phyloP scores from a whole-genome alignment of 1,284 basidiomycete species.

The Apiotrichum laibachii region DNA sequence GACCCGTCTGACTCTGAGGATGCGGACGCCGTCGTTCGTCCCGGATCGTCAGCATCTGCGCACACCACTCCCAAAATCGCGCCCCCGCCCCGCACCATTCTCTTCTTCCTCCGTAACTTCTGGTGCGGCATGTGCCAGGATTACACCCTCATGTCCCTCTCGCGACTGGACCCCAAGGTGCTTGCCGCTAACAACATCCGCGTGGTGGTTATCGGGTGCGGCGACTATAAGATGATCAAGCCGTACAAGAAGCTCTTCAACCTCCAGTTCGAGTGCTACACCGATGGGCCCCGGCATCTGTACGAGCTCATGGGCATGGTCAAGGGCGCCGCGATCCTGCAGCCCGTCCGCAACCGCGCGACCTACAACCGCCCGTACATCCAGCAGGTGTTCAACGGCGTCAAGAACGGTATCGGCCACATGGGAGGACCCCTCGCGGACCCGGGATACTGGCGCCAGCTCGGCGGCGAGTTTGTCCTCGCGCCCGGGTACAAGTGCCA shows the following conservation, averaged over 20 bases:
- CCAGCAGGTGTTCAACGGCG: constrained; percentile 38
- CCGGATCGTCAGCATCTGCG: neutral
- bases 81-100: constrained; percentile 27
- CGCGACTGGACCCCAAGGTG: constrained; percentile 39
- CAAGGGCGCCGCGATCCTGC: constrained; percentile 40
- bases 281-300: constrained; percentile 40
- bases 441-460: constrained; percentile 44
- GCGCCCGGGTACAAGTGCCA: constrained; percentile 39
- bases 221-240: constrained; percentile 49
- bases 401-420: constrained; percentile 43
- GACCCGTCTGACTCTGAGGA: neutral
- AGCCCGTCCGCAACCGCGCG: constrained; percentile 30
- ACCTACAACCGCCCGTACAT: constrained; percentile 42
- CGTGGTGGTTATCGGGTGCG: constrained; percentile 44
- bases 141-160: constrained; percentile 43
- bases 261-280: constrained; percentile 43
- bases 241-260: constrained; percentile 42
- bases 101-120: constrained; percentile 49
- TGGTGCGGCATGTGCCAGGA: constrained; percentile 52
- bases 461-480: constrained; percentile 51
- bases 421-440: constrained; percentile 33
- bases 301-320: constrained; percentile 47
- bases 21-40: neutral
- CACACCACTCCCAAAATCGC: neutral
- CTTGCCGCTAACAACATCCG: constrained; percentile 39